A percentile compares a stretch with the other conserved stretches of the same genome.
Conservation (phyloP, 1,284 basidiomycete genomes). For the Naganishia albida region DNA sequence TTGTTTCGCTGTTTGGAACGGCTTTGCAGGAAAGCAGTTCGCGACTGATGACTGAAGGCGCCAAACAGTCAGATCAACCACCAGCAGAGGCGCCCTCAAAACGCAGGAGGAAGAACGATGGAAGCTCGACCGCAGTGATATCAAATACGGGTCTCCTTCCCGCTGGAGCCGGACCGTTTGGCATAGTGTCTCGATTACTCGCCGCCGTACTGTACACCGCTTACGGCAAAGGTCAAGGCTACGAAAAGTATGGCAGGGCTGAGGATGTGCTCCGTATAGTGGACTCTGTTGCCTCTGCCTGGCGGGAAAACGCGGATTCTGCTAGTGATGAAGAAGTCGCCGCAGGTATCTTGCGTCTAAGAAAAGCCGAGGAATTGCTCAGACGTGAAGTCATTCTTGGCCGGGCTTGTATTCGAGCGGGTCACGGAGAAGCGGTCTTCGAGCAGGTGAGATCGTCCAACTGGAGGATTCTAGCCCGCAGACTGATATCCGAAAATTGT, state of each 20-base stretch:
- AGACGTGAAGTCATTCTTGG: conserved; percentile 4
- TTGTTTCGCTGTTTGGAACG: conserved; percentile 11
- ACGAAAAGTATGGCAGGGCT: conserved; percentile 13
- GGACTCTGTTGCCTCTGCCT: conserved; percentile 1
- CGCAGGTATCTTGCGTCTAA: conserved; percentile 2
- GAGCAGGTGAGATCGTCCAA: conserved; percentile 17
- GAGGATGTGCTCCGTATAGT: conserved; percentile 17
- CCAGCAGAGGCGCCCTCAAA: conserved; percentile 20
- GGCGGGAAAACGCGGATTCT: background rate
- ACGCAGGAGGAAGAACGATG: conserved; percentile 29
- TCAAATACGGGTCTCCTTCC: background rate
- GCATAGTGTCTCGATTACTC: conserved; percentile 36
- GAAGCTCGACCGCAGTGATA: background rate
- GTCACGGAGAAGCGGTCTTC: conserved; percentile 13
- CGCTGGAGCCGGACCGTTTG: conserved; percentile 9
- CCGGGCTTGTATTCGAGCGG: background rate
- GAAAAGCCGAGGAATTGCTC: conserved; percentile 14
- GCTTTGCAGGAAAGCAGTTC: background rate
- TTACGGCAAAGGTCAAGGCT: conserved; percentile 21
- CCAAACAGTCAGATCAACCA: background rate
- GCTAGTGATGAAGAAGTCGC: background rate
- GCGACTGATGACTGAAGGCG: background rate
- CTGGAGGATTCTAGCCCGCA: too few species aligned
- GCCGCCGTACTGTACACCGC: conserved; percentile 37
- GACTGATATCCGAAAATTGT: too few species aligned